Percentiles rank a stretch among this genome's conserved stretches.
Evolutionary conservation across 108 stramenopile genomes (phyloP).

Genomic region (Chaetoceros muelleri): DNA sequence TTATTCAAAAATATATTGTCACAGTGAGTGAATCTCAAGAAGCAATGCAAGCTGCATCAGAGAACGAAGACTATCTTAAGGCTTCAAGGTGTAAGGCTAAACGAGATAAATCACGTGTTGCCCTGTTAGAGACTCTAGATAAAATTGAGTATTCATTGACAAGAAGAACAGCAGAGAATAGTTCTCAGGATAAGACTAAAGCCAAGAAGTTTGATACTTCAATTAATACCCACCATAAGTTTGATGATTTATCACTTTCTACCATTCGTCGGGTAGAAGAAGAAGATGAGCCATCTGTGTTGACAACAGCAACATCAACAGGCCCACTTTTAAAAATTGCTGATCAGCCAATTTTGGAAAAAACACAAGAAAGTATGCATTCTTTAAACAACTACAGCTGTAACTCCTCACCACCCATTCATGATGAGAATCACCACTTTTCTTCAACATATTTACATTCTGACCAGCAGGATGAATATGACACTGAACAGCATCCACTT

Average conservation of each 20-base stretch:
- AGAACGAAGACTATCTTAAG: constrained; percentile 1
- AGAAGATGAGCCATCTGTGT: background rate
- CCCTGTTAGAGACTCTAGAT: background rate
- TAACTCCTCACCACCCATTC: background rate
- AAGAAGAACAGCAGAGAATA: no score
- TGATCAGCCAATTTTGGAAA: background rate
- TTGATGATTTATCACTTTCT: background rate
- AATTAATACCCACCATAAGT: background rate
- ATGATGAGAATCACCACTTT: background rate
- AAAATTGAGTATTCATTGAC: no score
- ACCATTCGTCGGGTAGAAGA: background rate
- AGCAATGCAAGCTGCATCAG: background rate
- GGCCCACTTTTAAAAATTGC: background rate
- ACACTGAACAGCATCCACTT: constrained; percentile 14
- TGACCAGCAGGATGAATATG: background rate
- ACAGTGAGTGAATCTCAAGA: background rate
- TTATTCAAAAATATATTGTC: background rate
- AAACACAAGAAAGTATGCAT: background rate
- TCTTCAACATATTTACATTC: background rate
- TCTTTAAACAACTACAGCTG: background rate
- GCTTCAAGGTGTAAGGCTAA: background rate
- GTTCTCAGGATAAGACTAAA: background rate
- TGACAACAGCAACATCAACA: background rate
- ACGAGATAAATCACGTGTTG: background rate
- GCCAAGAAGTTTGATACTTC: background rate